These are phyloP conservation scores for Pseudocercospora eumusae DNA, from an alignment of 2,329 filamentous ascomycete species.

Conservation along the genomic window DNA sequence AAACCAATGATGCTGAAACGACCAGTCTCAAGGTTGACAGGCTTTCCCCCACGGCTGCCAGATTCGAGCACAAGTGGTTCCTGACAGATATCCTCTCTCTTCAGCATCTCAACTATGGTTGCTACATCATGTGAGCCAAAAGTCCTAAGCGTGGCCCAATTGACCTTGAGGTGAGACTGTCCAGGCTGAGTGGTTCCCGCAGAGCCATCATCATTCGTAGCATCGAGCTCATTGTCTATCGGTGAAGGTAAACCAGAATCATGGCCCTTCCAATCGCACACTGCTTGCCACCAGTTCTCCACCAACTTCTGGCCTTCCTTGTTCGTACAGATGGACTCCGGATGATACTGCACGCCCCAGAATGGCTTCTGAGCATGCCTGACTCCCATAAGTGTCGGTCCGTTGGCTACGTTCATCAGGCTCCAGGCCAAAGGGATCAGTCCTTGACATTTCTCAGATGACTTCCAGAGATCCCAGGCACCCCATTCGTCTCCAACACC, in stretches of 20 bases:
- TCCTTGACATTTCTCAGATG: constrained; percentile 40
- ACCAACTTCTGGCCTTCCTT: constrained; percentile 65
- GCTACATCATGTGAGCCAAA: constrained; percentile 35
- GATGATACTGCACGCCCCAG: constrained; percentile 88
- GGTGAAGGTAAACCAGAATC: constrained; percentile 8
- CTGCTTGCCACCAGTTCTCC: constrained; percentile 72
- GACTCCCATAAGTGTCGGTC: constrained; percentile 73
- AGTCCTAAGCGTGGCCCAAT: constrained; percentile 8
- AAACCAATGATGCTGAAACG: constrained; percentile 74
- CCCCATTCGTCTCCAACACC: constrained; percentile 39
- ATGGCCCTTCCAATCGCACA: constrained; percentile 39
- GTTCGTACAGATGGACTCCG: constrained; percentile 84
- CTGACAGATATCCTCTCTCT: constrained; percentile 32
- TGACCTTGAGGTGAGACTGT: constrained; percentile 3
- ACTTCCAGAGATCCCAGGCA: constrained; percentile 41
- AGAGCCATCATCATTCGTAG: neutral
- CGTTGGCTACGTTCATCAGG: constrained; percentile 50
- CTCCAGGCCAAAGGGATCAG: constrained; percentile 54
- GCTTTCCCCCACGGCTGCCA: constrained; percentile 44
- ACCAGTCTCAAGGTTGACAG: constrained; percentile 54
- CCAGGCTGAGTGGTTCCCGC: neutral
- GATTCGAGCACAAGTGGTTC: constrained; percentile 53
- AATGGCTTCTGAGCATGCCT: constrained; percentile 69
- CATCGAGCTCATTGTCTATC: neutral
- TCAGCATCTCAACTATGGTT: constrained; percentile 42